Base-by-base conservation (phyloP, 352 stramenopile species). In the Pythium oligandrum region DNA sequence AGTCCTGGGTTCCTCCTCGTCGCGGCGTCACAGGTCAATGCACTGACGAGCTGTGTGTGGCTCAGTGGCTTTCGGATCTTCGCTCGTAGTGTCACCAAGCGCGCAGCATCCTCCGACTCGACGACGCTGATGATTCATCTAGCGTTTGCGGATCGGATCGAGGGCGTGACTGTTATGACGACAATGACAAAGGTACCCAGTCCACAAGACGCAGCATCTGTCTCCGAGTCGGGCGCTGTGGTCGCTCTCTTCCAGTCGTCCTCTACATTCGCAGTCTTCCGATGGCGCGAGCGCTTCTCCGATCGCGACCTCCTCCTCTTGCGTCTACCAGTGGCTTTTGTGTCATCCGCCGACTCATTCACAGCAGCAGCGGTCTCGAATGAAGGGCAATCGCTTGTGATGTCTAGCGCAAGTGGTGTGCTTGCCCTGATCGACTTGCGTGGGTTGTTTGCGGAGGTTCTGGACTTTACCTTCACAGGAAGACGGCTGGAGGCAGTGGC, bases 51-150 rank as follows among this genome's bases (percentile, higher is more conserved):
- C 35, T 48, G n/a, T 4, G 40, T 43, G 36, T 73, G 79, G 10
- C 39, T 88, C 3, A 62, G 81, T 51, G 77, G 77, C 3, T 86
- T 88, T 34, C 68, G 75, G 1, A 48, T 86, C 31, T 88, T 78
- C 48, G 12, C 53, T 1, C 51, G 51, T 43, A 43, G 30, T 57
- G 54, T 49, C 31, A 30, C 38, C 2, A 37, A 49, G 6, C 47
- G 40, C 37, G 46, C 45, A 36, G 37, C 12, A 3, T 32, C 55
- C 38, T 57, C 57, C 17, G 17, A 26, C 17, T 26, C 17, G 17
- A 26, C 17, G 4, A 57, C 51, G 38, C 53, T 81, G 50, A 53
- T 76, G 45, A 57, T 73, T 50, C 68, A 85, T 38, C 75, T 79
- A 33, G 66, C 63, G 36, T 88, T 86, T 45, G 59, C 51, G 44